Evolutionary conservation across 2,329 filamentous ascomycete species (phyloP), one percentile per base, ranked within the genome.

Genomic region (Daldinia sp.): DNA sequence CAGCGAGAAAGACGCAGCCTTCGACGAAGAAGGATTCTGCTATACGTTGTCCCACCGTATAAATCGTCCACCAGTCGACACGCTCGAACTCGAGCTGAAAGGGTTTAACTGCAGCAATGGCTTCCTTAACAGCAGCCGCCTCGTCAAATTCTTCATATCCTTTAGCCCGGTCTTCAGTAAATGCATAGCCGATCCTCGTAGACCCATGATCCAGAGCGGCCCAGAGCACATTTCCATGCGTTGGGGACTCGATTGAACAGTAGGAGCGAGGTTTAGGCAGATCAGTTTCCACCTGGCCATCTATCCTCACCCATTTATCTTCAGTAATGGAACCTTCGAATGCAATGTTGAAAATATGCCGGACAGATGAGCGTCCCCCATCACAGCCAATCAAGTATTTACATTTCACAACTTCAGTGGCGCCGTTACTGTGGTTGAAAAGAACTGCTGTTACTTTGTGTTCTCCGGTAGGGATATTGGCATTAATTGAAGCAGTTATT

Each of bases 21-120:
- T 85, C 80, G 42, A 85, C 82, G 69, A 88, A 85, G 76, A 90
- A 91, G 33, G 82, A 80, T 39, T 86, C 83, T 0, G 88, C 89
- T 20, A 90, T 82, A 13, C 88, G 83, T 76, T 89, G 88, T 2
- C 87, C 87, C 37, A 89, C 76, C 1, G 71, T 71, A 60, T 78
- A 78, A 2, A 71, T 71, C 9, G 65, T 88, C 83, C 87, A 90
- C 88, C 88, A 90, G 75, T 85, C 63, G 3, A 82, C 75, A 46
- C 78, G 74, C 60, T 81, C 79, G 61, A 83, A 82, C 37, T 78
- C 75, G 20, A 83, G 65, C 3, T 74, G 76, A 72, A 84, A 84
- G 0, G 82, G 82, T 51, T 79, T 80, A 54, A 83, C 79, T 28
- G 77, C 76, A 60, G 78, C 79, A 35, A 80, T 78, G 1, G 86